Conservation (phyloP, 371 early-diverging fungal genomes). For the Conidiobolus incongruus region DNA sequence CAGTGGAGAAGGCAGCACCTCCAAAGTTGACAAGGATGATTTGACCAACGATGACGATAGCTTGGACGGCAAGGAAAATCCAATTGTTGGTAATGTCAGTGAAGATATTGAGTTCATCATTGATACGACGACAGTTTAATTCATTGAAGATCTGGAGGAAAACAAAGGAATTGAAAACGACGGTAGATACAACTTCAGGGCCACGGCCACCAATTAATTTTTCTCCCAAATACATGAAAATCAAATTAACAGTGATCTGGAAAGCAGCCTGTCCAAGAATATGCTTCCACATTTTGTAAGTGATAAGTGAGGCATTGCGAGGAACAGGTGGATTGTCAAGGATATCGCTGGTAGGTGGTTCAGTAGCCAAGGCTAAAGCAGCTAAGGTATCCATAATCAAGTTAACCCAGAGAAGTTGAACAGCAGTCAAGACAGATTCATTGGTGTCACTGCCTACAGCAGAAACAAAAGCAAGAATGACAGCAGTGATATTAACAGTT, state of each 20-base stretch:
- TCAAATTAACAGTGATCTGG: conserved; percentile 26
- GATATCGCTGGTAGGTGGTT: conserved; percentile 37
- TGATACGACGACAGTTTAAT: conserved; percentile 42
- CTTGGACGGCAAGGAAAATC: conserved; percentile 31
- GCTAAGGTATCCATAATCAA: too few relatives aligned
- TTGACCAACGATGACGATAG: conserved; percentile 26
- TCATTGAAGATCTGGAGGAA: conserved; percentile 58
- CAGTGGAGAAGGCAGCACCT: conserved; percentile 28
- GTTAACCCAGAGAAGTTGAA: conserved; percentile 66
- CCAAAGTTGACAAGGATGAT: conserved; percentile 32
- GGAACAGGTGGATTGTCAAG: conserved; percentile 32
- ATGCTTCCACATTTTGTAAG: conserved; percentile 46
- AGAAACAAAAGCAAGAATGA: conserved; percentile 35
- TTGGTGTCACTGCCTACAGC: conserved; percentile 20
- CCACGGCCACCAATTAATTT: too few relatives aligned
- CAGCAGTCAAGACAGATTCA: conserved; percentile 32
- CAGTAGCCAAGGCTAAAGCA: conserved; percentile 51
- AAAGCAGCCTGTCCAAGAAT: conserved; percentile 34
- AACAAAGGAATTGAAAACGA: conserved; percentile 58
- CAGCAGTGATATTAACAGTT: conserved; percentile 52
- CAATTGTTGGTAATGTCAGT: conserved; percentile 22
- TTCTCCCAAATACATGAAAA: conserved; percentile 22
- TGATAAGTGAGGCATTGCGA: conserved; percentile 33
- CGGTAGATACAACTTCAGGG: conserved; percentile 16
- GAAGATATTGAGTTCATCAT: conserved; percentile 36